A percentile compares a stretch with the other conserved stretches of the same genome.
phyloP scores from a whole-genome alignment of 2,329 filamentous ascomycete genomes.

The Alternaria solani region DNA sequence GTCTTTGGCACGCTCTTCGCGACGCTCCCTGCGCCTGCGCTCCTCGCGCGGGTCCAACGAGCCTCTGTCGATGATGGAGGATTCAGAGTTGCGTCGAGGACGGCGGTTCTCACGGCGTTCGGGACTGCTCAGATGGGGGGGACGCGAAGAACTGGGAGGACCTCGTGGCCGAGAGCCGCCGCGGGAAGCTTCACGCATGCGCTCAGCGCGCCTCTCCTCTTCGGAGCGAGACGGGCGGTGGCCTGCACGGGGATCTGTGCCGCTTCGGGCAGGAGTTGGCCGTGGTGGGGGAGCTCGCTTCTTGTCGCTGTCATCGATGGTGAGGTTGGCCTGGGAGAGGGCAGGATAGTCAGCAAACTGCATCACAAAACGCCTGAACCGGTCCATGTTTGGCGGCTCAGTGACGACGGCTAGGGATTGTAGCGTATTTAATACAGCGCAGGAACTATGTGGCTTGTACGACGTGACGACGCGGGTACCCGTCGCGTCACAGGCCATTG shows the following conservation, averaged over 20 bases:
- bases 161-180: constrained; percentile 49
- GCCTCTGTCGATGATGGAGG: constrained; percentile 72
- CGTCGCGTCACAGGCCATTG: constrained; percentile 17
- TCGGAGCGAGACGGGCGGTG: constrained; percentile 74
- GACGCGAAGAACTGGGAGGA: constrained; percentile 50
- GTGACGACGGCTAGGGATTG: not conserved
- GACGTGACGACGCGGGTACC: constrained; percentile 24
- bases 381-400: constrained; percentile 47
- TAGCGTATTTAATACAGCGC: constrained; percentile 5
- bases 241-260: constrained; percentile 55
- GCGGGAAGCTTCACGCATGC: constrained; percentile 50
- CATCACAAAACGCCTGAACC: constrained; percentile 49
- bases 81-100: constrained; percentile 79
- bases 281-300: constrained; percentile 46
- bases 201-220: constrained; percentile 50
- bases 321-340: constrained; percentile 68
- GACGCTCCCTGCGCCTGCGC: constrained; percentile 60
- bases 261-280: constrained; percentile 56
- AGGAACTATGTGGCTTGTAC: constrained; percentile 22
- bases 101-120: constrained; percentile 59
- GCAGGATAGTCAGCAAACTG: constrained; percentile 55
- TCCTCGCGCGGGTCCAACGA: constrained; percentile 69
- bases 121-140: constrained; percentile 42
- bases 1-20: constrained; percentile 55
- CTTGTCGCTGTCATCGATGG: constrained; percentile 67